Evolutionary conservation across 1,139 yeast species (phyloP).

Genomic region (Scheffersomyces titani): DNA sequence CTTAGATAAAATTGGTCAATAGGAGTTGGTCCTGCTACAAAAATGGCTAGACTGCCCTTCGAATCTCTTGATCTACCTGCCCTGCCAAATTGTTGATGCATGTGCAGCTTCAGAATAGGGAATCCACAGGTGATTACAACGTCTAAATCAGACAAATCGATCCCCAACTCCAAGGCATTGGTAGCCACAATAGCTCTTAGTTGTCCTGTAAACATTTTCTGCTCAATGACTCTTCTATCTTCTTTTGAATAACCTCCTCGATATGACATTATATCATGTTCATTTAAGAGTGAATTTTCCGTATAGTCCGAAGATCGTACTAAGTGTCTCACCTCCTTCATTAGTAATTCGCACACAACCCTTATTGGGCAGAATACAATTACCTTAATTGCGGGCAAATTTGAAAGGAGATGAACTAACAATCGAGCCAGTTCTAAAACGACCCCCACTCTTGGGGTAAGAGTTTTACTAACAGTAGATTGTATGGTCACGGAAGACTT

Average conservation of each 20-base stretch:
- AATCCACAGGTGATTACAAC: slow-evolving; percentile 92
- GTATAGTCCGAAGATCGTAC: slow-evolving; percentile 3
- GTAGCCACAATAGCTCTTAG: slow-evolving; percentile 89
- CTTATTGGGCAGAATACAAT: slow-evolving; percentile 91
- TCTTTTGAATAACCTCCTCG: slow-evolving; percentile 90
- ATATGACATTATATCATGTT: slow-evolving; percentile 82
- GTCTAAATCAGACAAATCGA: slow-evolving; percentile 90
- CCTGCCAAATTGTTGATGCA: slow-evolving; percentile 95
- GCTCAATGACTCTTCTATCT: slow-evolving; percentile 85
- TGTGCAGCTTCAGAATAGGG: slow-evolving; percentile 80
- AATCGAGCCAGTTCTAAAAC: slow-evolving; percentile 76
- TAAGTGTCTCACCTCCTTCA: slow-evolving; percentile 72
- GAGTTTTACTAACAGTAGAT: slow-evolving; percentile 15
- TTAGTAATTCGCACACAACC: slow-evolving; percentile 79
- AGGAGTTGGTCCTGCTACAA: slow-evolving; percentile 83
- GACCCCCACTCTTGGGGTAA: slow-evolving; percentile 61
- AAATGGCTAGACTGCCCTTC: slow-evolving; percentile 61
- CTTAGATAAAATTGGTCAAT: slow-evolving; percentile 82
- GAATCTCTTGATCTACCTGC: slow-evolving; percentile 88
- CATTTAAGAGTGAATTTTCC: slow-evolving; percentile 11
- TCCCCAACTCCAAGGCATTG: slow-evolving; percentile 91
- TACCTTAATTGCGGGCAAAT: slow-evolving; percentile 58
- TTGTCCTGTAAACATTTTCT: slow-evolving; percentile 85
- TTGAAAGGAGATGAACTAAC: slow-evolving; percentile 59
- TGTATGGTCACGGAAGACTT: slow-evolving; percentile 7